Percentiles rank a stretch among this genome's conserved stretches.
Conservation (phyloP, 495 filamentous ascomycete genomes). For the Pseudevernia furfuracea region DNA sequence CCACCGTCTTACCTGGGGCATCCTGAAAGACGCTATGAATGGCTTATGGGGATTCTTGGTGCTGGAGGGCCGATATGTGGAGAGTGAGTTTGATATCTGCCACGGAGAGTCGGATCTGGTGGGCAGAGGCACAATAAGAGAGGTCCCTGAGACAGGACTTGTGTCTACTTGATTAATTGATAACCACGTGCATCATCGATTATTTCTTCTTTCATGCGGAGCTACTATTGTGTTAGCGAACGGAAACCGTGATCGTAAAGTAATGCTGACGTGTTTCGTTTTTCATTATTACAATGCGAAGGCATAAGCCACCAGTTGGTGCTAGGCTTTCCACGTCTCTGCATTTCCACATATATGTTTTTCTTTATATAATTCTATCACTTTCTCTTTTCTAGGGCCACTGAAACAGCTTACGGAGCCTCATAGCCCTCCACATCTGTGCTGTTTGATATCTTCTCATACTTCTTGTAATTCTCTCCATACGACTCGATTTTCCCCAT, state of each 20-base stretch:
- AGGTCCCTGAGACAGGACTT: not conserved
- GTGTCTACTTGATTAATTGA: not conserved
- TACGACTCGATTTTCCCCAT: slow-evolving; percentile 38
- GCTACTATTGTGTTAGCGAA: not conserved
- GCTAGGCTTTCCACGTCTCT: not conserved
- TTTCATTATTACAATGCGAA: not conserved
- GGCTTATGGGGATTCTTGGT: not conserved
- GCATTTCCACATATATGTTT: not conserved
- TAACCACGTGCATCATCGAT: no score
- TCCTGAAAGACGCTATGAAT: not conserved
- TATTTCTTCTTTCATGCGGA: not conserved
- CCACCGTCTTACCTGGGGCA: not conserved
- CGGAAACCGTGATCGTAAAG: not conserved
- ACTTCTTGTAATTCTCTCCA: slow-evolving; percentile 36
- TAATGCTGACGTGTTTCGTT: not conserved
- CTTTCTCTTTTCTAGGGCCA: not conserved
- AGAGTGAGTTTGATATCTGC: slow-evolving; percentile 2
- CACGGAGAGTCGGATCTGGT: not conserved
- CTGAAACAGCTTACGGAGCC: not conserved
- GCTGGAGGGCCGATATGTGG: not conserved
- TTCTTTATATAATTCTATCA: not conserved
- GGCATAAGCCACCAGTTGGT: not conserved
- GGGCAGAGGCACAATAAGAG: not conserved
- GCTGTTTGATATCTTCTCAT: slow-evolving; percentile 37
- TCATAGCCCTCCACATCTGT: slow-evolving; percentile 41